Conservation (phyloP, 352 stramenopile species). For the Plasmopara halstedii region DNA sequence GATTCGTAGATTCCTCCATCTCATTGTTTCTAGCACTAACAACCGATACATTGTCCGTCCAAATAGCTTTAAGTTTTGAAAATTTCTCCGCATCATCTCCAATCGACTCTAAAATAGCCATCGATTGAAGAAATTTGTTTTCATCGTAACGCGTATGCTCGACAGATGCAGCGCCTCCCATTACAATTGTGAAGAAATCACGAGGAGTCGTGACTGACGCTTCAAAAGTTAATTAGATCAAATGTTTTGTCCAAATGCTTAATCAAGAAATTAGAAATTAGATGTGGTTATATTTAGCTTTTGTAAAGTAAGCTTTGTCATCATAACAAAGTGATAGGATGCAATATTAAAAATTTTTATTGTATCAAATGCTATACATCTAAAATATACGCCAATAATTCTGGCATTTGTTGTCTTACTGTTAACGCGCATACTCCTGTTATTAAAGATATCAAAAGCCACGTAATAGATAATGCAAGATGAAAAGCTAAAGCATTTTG, state of each 20-base stretch:
- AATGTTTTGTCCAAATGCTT: background rate
- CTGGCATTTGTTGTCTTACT: constrained; percentile 35
- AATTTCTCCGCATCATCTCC: constrained; percentile 64
- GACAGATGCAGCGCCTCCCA: constrained; percentile 48
- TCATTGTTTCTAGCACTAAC: constrained; percentile 5
- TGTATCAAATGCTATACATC: constrained; percentile 18
- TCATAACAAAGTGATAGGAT: constrained; percentile 19
- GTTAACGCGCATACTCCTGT: constrained; percentile 27
- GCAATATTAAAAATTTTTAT: constrained; percentile 2
- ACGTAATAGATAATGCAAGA: constrained; percentile 37
- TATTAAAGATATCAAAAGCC: constrained; percentile 31
- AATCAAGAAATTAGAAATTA: no score
- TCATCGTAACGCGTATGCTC: constrained; percentile 52
- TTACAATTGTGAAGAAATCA: no score
- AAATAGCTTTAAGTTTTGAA: constrained; percentile 59
- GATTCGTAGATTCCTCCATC: constrained; percentile 1
- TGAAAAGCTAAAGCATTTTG: constrained; percentile 30
- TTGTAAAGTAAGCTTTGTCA: no score
- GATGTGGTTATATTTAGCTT: no score
- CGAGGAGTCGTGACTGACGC: background rate
- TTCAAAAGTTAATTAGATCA: no score
- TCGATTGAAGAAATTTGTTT: constrained; percentile 61
- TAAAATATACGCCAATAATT: constrained; percentile 38
- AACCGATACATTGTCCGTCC: constrained; percentile 21
- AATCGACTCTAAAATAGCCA: constrained; percentile 52